Base-by-base conservation (phyloP, 2,329 filamentous ascomycete species). In the Exophiala spinifera region DNA sequence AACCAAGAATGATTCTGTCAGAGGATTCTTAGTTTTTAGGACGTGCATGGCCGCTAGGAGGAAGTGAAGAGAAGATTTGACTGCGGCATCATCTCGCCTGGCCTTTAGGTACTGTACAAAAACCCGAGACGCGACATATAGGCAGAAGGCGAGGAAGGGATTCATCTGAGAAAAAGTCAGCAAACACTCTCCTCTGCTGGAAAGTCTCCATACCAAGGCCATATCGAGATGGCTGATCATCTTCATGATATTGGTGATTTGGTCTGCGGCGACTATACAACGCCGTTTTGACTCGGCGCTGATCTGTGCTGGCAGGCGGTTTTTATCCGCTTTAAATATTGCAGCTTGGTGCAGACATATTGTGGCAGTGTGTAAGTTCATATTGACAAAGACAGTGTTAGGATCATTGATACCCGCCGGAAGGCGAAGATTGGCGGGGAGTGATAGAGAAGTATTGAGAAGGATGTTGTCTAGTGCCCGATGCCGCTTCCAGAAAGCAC, bases 261-360 rank as follows among this genome's bases (percentile, higher is more conserved):
- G 91, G 53, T 91, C 91, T 23, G 94, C 94, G 11, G 92, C 91
- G 19, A 91, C 91, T 55, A 97, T 90, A 65, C 94, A 97, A 57
- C 94, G 83, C 13, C 94, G 83, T 70, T 96, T 96, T 70, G 91
- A 96, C 68, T 97, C 92, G 1, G 88, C 84, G 60, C 88, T 86
- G 44, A 96, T 86, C 15, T 87, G 85, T 1, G 81, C 76, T 0
- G 89, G 85, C 57, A 96, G 75, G 49, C 84, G 82, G 70, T 96
- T 87, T 72, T 91, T 94, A 65, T 97, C 92, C 0, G 91, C 91
- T 69, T 96, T 97, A 79, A 92, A 96, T 17, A 99, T 97, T 21
- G 94, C 94, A 2, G 92, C 94, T 73, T 99, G 94, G 66, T 99
- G 94, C n/a, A 99, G 76, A 69, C 92, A 97, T 50, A 99, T 97